phyloP scores from a whole-genome alignment of 768 basidiomycete species.

The Lactarius hatsudake region DNA sequence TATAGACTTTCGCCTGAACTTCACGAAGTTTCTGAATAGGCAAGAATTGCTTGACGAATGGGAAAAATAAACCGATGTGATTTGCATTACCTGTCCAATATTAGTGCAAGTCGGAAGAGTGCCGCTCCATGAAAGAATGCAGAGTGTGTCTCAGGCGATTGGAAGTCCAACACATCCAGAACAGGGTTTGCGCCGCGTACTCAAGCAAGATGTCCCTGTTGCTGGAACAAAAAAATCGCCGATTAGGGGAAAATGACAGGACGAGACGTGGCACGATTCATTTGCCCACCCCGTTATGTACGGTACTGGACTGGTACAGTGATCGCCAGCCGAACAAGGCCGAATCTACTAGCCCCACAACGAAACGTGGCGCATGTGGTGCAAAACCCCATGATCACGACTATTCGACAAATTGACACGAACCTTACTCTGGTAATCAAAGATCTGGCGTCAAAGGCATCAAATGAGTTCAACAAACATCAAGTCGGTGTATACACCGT shows the following conservation, averaged over 20 bases:
- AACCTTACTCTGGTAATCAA: not conserved
- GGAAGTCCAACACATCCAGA: not conserved
- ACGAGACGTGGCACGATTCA: not conserved
- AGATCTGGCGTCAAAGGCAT: not conserved
- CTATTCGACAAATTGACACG: not conserved
- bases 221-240: no score
- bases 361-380: no score
- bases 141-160: not conserved
- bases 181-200: not conserved
- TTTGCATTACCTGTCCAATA: not conserved
- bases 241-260: not conserved
- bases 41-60: not conserved
- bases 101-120: not conserved
- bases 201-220: not conserved
- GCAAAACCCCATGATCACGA: not conserved
- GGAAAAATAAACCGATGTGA: not conserved
- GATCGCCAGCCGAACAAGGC: not conserved
- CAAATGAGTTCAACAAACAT: not conserved
- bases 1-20: not conserved
- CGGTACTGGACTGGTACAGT: not conserved
- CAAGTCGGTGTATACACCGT: not conserved
- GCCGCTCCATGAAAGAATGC: not conserved
- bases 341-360: no score
- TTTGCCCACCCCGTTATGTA: not conserved
- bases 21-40: not conserved